Percentiles rank a stretch among this genome's conserved stretches.
Evolutionary conservation across 805 yeast genomes (phyloP).

Genomic region (Ogataea chonburiensis): DNA sequence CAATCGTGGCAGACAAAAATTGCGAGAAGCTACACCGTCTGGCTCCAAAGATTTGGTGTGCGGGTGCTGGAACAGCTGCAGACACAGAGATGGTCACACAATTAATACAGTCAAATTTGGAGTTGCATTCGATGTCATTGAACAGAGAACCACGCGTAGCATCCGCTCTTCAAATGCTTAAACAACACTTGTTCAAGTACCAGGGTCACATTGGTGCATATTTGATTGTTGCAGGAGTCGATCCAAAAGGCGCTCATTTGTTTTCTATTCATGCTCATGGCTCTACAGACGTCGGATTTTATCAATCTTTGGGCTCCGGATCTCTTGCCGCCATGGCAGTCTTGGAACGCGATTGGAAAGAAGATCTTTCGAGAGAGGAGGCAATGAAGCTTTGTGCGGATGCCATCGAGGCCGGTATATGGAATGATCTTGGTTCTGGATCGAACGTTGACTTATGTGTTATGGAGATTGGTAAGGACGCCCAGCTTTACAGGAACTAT

Average conservation of each 20-base stretch:
- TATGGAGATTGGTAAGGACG: slow-evolving; percentile 90
- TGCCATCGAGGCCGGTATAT: slow-evolving; percentile 96
- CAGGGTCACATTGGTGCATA: slow-evolving; percentile 98
- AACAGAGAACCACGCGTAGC: slow-evolving; percentile 90
- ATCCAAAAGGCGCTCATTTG: slow-evolving; percentile 93
- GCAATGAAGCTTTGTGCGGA: slow-evolving; percentile 89
- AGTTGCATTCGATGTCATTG: slow-evolving; percentile 81
- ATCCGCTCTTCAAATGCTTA: slow-evolving; percentile 86
- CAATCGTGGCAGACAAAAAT: slow-evolving; percentile 96
- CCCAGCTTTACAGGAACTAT: slow-evolving; percentile 80
- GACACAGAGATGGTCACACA: slow-evolving; percentile 98
- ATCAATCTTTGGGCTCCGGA: slow-evolving; percentile 92
- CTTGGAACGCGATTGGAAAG: slow-evolving; percentile 83
- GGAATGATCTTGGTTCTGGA: slow-evolving; percentile 99
- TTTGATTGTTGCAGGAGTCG: slow-evolving; percentile 96
- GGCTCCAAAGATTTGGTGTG: slow-evolving; percentile 96
- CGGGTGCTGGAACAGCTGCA: slow-evolving; percentile 99
- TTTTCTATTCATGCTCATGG: slow-evolving; percentile 97
- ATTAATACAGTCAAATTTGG: slow-evolving; percentile 85
- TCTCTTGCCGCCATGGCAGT: slow-evolving; percentile 99
- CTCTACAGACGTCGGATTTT: slow-evolving; percentile 93
- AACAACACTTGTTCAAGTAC: slow-evolving; percentile 93
- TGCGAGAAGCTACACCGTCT: slow-evolving; percentile 92
- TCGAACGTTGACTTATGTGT: slow-evolving; percentile 97
- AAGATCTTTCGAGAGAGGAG: slow-evolving; percentile 75